Percentiles rank a stretch among this genome's conserved stretches.
These are phyloP conservation scores for Orychophragmus violaceus DNA, from an alignment of 345 rosid genomes.

Conservation along the genomic window DNA sequence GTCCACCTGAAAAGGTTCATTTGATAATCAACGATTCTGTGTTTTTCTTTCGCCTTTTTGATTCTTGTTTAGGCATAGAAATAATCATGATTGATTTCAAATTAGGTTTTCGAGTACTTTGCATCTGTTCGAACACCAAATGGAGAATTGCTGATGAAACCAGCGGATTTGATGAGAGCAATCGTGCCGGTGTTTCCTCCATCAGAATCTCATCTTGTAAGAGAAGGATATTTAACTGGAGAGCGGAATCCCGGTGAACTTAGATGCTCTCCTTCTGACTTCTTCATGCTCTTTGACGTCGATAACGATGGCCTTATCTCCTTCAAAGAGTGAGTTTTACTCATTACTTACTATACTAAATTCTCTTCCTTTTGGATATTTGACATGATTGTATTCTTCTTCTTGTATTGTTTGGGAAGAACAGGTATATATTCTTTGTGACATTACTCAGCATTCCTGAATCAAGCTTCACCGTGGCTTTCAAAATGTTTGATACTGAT, in stretches of 20 bases:
- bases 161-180: constrained; percentile 91
- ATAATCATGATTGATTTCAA: background rate
- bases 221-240: constrained; percentile 87
- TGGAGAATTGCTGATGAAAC: constrained; percentile 78
- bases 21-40: background rate
- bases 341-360: background rate
- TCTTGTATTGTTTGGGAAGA: background rate
- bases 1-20: constrained; percentile 91
- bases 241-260: constrained; percentile 87
- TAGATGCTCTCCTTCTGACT: constrained; percentile 62
- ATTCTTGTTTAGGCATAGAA: background rate
- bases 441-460: constrained; percentile 90
- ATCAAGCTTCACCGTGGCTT: constrained; percentile 72
- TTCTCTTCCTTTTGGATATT: background rate
- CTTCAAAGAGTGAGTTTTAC: constrained; percentile 90
- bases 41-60: background rate
- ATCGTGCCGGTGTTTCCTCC: constrained; percentile 94
- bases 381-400: background rate
- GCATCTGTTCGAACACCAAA: constrained; percentile 48
- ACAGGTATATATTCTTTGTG: constrained; percentile 89
- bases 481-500: constrained; percentile 88
- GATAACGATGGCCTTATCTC: constrained; percentile 79
- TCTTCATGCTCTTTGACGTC: constrained; percentile 88
- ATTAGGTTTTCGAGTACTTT: constrained; percentile 88
- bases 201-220: constrained; percentile 70